Percentiles rank a stretch among this genome's conserved stretches.
phyloP scores from a whole-genome alignment of 2,329 filamentous ascomycete species.

The Macrophomina phaseolina region DNA sequence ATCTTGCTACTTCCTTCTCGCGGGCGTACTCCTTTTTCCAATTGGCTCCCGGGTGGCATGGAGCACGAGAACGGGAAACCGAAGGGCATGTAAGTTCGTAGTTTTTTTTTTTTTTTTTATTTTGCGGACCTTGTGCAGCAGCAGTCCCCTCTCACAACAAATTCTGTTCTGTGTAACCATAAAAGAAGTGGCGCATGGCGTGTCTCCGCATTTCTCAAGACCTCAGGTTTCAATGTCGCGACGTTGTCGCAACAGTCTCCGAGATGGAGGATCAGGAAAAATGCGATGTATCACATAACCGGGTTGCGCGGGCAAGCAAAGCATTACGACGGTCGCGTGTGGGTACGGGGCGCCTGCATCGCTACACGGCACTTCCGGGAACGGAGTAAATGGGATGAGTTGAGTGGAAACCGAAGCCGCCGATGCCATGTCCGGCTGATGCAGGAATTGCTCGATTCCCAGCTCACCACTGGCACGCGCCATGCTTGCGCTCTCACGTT shows the following conservation, averaged over 20 bases:
- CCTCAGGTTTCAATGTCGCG: conserved; percentile 3
- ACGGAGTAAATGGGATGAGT: neutral
- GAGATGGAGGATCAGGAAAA: neutral
- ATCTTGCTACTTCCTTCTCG: neutral
- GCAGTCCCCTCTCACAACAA: conserved; percentile 4
- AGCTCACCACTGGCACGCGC: neutral
- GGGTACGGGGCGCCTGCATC: conserved; percentile 15
- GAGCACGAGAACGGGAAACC: neutral
- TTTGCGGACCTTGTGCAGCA: conserved; percentile 8
- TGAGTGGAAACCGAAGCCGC: neutral
- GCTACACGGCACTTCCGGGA: conserved; percentile 13
- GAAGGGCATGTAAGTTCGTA: conserved; percentile 22
- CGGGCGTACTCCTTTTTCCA: conserved; percentile 1
- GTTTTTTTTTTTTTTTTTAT: neutral
- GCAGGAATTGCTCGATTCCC: neutral
- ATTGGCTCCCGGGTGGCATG: conserved; percentile 1
- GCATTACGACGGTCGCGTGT: conserved; percentile 9
- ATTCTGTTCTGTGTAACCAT: conserved; percentile 16
- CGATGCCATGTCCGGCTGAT: neutral
- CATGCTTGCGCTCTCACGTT: neutral
- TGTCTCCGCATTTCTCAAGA: neutral
- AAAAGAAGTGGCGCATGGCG: conserved; percentile 15
- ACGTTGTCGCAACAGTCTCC: conserved; percentile 8
- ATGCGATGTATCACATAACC: conserved; percentile 26
- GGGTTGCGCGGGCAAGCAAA: conserved; percentile 9